Conservation (phyloP, 2,329 filamentous ascomycete species). For the Blumeria graminis region DNA sequence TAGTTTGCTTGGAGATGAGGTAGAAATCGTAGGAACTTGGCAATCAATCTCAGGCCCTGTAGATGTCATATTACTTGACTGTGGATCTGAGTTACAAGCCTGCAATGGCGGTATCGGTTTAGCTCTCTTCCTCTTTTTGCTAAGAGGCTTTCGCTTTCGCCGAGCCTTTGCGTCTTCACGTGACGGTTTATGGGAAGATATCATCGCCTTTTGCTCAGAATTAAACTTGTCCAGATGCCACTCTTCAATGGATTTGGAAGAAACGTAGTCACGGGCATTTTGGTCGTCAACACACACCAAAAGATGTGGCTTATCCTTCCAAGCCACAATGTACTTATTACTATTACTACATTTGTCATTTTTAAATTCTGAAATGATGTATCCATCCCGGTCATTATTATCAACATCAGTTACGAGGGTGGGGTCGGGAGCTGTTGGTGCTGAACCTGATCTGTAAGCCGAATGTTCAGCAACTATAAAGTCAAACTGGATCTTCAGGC, state of each 20-base stretch:
- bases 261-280: conserved; percentile 31
- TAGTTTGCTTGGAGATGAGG: too few relatives aligned
- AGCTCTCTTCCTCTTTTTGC: not conserved
- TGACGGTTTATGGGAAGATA: not conserved
- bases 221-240: conserved; percentile 15
- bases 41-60: too few relatives aligned
- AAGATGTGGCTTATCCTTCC: conserved; percentile 16
- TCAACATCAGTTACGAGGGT: conserved; percentile 24
- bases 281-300: conserved; percentile 27
- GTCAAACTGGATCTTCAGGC: conserved; percentile 7
- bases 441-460: conserved; percentile 22
- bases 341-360: conserved; percentile 7
- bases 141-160: not conserved
- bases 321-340: conserved; percentile 9
- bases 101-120: not conserved
- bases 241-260: conserved; percentile 28
- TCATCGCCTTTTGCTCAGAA: not conserved
- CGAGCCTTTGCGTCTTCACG: not conserved
- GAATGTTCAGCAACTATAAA: conserved; percentile 12
- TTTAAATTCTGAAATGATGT: conserved; percentile 27
- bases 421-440: conserved; percentile 24
- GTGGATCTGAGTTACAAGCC: too few relatives aligned
- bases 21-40: too few relatives aligned
- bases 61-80: too few relatives aligned
- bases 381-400: conserved; percentile 25